phyloP scores from a whole-genome alignment of 768 basidiomycete species.

The Dioszegia hungarica region DNA sequence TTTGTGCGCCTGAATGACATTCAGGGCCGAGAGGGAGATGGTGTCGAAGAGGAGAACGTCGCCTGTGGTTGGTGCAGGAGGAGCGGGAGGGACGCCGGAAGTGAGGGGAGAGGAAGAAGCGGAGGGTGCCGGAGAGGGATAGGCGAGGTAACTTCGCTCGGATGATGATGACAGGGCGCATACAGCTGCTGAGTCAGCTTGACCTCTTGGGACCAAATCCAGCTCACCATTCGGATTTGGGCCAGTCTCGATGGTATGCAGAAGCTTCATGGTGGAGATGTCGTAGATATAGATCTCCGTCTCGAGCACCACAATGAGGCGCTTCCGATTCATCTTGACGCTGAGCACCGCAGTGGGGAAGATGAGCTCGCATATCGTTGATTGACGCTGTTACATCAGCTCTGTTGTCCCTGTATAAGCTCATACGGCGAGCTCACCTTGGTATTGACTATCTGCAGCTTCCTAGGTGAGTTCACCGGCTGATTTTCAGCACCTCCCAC shows the following conservation, averaged over 20 bases:
- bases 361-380: conserved; percentile 95
- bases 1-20: conserved; percentile 97
- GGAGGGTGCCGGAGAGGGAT: conserved; percentile 89
- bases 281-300: conserved; percentile 99
- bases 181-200: conserved; percentile 59
- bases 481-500: conserved; percentile 88
- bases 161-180: conserved; percentile 90
- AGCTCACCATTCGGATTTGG: conserved; percentile 83
- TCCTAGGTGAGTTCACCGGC: conserved; percentile 80
- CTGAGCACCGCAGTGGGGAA: conserved; percentile 94
- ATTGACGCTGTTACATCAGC: conserved; percentile 65
- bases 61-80: conserved; percentile 50
- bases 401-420: neutral
- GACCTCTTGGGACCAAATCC: neutral
- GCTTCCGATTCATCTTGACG: conserved; percentile 97
- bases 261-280: conserved; percentile 93
- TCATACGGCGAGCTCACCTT: conserved; percentile 61
- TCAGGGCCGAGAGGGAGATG: conserved; percentile 80
- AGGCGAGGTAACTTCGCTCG: conserved; percentile 89
- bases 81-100: conserved; percentile 49
- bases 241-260: conserved; percentile 95
- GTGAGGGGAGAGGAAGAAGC: conserved; percentile 60
- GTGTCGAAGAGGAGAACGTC: conserved; percentile 96
- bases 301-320: conserved; percentile 91
- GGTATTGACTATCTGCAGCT: conserved; percentile 96